Conservation (phyloP, 1,284 basidiomycete species). For the Somion occarium region DNA sequence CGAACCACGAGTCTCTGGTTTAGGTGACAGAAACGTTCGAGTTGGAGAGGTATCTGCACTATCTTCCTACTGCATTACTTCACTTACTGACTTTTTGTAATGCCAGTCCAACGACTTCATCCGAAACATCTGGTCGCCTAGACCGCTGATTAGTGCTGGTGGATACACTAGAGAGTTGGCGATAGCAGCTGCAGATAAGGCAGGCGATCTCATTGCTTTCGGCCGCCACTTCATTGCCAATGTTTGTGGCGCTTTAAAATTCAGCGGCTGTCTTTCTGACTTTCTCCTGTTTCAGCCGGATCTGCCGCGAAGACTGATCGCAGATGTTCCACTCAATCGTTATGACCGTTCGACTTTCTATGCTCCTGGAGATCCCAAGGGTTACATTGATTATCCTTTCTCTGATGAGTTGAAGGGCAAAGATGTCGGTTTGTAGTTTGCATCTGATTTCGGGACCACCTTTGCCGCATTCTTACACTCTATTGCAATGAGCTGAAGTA, state of each 20-base stretch:
- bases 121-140: slow-evolving; percentile 23
- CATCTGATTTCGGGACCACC: too few species aligned
- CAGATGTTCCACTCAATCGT: slow-evolving; percentile 27
- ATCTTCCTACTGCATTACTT: slow-evolving; percentile 3
- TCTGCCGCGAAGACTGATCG: slow-evolving; percentile 35
- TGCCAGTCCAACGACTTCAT: slow-evolving; percentile 24
- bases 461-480: too few species aligned
- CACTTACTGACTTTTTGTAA: not conserved
- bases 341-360: slow-evolving; percentile 33
- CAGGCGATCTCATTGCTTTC: slow-evolving; percentile 36
- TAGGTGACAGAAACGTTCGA: slow-evolving; percentile 14
- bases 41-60: slow-evolving; percentile 11
- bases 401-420: slow-evolving; percentile 5
- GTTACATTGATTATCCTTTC: slow-evolving; percentile 37
- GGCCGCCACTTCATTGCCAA: slow-evolving; percentile 43
- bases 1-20: slow-evolving; percentile 30
- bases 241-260: slow-evolving; percentile 14
- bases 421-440: too few species aligned
- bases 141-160: slow-evolving; percentile 30
- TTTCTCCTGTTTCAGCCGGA: slow-evolving; percentile 32
- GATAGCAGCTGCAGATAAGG: slow-evolving; percentile 22
- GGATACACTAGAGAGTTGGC: slow-evolving; percentile 27
- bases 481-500: too few species aligned
- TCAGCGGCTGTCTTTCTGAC: not conserved
- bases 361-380: slow-evolving; percentile 22